Conservation (phyloP, 2,329 filamentous ascomycete species). For the Anisogramma anomala region DNA sequence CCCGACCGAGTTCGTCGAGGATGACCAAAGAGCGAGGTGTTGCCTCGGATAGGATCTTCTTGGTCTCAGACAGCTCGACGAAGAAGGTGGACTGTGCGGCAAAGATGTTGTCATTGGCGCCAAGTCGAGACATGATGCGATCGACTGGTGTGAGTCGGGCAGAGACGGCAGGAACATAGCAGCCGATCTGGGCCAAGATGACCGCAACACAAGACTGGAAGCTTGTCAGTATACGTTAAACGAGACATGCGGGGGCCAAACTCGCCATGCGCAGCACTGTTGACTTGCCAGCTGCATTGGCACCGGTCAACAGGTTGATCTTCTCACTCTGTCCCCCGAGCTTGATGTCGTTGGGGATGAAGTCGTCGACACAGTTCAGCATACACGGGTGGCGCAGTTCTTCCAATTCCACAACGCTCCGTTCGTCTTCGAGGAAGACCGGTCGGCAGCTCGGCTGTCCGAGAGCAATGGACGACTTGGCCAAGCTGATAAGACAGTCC, state of each 20-base stretch:
- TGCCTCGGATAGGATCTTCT: constrained; percentile 92
- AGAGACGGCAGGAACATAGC: constrained; percentile 73
- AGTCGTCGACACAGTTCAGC: constrained; percentile 76
- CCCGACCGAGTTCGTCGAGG: constrained; percentile 87
- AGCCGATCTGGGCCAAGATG: constrained; percentile 95
- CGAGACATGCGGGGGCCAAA: too few relatives aligned
- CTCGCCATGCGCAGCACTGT: constrained; percentile 87
- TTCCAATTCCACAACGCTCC: constrained; percentile 80
- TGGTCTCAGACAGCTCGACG: constrained; percentile 91
- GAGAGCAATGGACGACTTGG: constrained; percentile 72
- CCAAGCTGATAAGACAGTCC: constrained; percentile 87
- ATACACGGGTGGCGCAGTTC: constrained; percentile 95
- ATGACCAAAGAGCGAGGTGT: constrained; percentile 92
- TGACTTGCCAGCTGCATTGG: constrained; percentile 95
- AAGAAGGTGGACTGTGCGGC: constrained; percentile 97
- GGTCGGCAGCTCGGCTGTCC: constrained; percentile 84
- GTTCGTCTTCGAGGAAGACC: constrained; percentile 71
- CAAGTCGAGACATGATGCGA: constrained; percentile 95
- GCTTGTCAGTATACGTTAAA: constrained; percentile 20
- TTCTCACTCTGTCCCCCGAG: constrained; percentile 73
- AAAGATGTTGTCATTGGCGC: constrained; percentile 98
- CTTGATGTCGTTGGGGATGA: constrained; percentile 89
- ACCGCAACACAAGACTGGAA: constrained; percentile 78
- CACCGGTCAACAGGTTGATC: constrained; percentile 85
- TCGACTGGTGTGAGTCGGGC: constrained; percentile 84